phyloP scores from a whole-genome alignment of 805 yeast species.

The Candida sonorensis region DNA sequence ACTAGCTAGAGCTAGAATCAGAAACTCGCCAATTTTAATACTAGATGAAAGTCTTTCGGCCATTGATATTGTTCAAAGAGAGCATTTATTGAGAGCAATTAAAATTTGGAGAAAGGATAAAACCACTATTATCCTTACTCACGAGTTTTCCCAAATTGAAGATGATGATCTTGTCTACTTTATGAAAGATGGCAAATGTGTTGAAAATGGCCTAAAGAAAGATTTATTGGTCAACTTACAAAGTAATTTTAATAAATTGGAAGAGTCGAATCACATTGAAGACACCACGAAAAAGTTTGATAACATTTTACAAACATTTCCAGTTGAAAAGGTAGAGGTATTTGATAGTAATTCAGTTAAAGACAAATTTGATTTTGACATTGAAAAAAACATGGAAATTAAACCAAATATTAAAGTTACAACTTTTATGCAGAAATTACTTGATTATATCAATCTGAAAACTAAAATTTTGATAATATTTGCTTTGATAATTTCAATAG shows the following conservation, averaged over 20 bases:
- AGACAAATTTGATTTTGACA: no score
- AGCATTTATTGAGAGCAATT: conserved; percentile 41
- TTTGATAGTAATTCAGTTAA: no score
- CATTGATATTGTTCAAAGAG: conserved; percentile 49
- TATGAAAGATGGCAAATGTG: conserved; percentile 52
- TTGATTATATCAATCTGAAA: background rate
- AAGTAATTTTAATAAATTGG: no score
- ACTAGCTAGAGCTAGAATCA: conserved; percentile 71
- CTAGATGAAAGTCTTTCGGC: conserved; percentile 88
- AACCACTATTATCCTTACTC: conserved; percentile 80
- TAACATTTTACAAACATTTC: no score
- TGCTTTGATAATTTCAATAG: conserved; percentile 49
- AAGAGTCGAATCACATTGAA: no score
- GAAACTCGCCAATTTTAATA: conserved; percentile 69
- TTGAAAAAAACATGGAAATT: no score
- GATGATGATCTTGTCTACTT: conserved; percentile 51
- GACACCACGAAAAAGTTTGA: no score
- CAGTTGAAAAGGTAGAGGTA: no score
- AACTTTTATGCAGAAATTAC: conserved; percentile 14
- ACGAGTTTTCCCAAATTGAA: conserved; percentile 55
- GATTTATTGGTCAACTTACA: conserved; percentile 19
- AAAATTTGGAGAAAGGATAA: conserved; percentile 54
- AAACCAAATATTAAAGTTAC: no score
- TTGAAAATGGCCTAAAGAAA: conserved; percentile 35
- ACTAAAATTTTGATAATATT: conserved; percentile 23